These are phyloP conservation scores for Heliosperma pusillum DNA, from an alignment of 148 eudicot genomes.

Conservation along the genomic window DNA sequence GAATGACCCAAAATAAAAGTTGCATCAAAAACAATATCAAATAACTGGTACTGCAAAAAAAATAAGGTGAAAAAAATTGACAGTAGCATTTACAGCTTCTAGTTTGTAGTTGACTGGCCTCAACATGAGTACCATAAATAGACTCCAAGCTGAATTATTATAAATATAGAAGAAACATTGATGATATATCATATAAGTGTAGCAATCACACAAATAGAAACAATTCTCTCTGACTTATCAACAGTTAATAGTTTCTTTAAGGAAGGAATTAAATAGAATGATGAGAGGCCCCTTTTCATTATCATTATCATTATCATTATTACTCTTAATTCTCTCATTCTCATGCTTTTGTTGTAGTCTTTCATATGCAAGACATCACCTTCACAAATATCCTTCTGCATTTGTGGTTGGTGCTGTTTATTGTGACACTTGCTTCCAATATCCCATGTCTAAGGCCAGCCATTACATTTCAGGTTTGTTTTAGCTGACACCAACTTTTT, in stretches of 20 bases:
- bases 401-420: slow-evolving; percentile 70
- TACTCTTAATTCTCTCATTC: slow-evolving; percentile 32
- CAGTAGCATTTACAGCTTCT: slow-evolving; percentile 34
- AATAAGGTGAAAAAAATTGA: background rate
- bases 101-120: slow-evolving; percentile 67
- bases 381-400: slow-evolving; percentile 41
- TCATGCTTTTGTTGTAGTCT: slow-evolving; percentile 23
- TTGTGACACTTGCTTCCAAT: slow-evolving; percentile 80
- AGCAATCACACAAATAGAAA: background rate
- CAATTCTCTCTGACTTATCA: background rate
- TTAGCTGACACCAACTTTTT: background rate
- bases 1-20: too few species aligned
- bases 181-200: background rate
- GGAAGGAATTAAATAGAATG: too few species aligned
- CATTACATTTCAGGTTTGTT: slow-evolving; percentile 77
- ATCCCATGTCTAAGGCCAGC: slow-evolving; percentile 40
- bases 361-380: slow-evolving; percentile 46
- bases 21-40: too few species aligned
- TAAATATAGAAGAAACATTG: too few species aligned
- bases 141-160: slow-evolving; percentile 10
- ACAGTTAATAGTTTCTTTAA: too few species aligned
- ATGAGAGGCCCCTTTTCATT: slow-evolving; percentile 24
- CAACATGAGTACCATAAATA: slow-evolving; percentile 61
- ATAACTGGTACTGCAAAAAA: too few species aligned
- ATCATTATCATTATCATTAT: slow-evolving; percentile 19